Conservation (phyloP, 495 filamentous ascomycete species). For the Tuber microsphaerosporum region DNA sequence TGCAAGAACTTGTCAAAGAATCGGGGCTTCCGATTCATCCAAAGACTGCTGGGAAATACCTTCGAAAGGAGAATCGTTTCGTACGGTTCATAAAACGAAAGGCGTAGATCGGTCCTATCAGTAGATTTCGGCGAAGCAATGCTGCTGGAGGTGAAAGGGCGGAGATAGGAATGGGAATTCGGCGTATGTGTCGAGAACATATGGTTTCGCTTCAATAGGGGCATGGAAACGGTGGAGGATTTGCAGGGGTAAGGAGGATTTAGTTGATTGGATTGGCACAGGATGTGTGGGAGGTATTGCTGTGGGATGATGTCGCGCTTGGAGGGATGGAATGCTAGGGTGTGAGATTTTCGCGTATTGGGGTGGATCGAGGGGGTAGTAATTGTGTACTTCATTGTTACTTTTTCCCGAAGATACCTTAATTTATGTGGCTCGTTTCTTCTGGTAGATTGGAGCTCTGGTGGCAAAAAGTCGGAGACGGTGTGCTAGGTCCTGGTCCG, state of each 20-base stretch:
- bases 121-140: neutral
- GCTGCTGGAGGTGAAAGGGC: neutral
- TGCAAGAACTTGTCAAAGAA: slow-evolving; percentile 5
- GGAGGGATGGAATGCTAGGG: neutral
- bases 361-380: neutral
- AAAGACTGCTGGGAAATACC: slow-evolving; percentile 8
- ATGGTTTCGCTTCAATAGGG: neutral
- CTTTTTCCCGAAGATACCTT: neutral
- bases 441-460: neutral
- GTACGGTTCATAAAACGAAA: neutral
- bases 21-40: slow-evolving; percentile 3
- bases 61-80: slow-evolving; percentile 2
- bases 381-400: neutral
- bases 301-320: neutral
- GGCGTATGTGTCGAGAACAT: neutral
- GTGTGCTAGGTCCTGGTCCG: neutral
- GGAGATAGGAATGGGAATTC: neutral
- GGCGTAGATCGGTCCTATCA: neutral
- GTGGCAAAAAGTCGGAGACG: neutral
- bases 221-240: neutral
- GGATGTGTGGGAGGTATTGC: neutral
- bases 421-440: neutral
- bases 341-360: neutral
- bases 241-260: neutral
- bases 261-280: neutral